Evolutionary conservation across 345 rosid genomes (phyloP), one percentile per base, ranked within the genome.

Genomic region (Theobroma cacao): DNA sequence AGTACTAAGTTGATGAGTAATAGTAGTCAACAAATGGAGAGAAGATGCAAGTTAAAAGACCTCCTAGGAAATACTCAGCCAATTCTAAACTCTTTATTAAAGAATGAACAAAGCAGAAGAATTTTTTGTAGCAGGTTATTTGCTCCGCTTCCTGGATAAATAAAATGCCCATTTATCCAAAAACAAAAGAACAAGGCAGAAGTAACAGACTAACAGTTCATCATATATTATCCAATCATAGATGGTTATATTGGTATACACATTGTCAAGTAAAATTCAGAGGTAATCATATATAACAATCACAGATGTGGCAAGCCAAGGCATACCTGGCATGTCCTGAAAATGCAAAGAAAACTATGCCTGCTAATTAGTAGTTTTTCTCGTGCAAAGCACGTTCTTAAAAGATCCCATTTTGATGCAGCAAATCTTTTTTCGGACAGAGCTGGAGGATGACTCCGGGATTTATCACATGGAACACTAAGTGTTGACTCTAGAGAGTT

Each of bases 301-400:
- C 1, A 5, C 2, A 74, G 20, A 62, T 56, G 60, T 22, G 64
- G 47, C 30, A 66, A 78, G 36, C 65, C n/a, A 82, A 73, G 60
- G 6, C 60, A 71, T 77, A 94, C 98, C 96, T 92, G 97, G 64
- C 87, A 87, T 72, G 98, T 94, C 84, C 91, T 87, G 76, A 91
- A 94, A 63, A 80, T 85, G 80, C 92, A 94, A 74, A 94, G 96
- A 75, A 94, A 92, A 3, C 83, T 64, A 80, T 94, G 97, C 53
- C 98, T 84, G 31, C 65, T 81, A 60, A 94, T 94, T 67, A 93
- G 82, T 64, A 91, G 75, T 63, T 90, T 20, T 76, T 95, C 98
- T 79, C 98, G 82, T 53, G 80, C 80, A 77, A 91, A 85, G 90
- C 95, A 91, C 65, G 88, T 76, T 74, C 80, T 90, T 36, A 91